Evolutionary conservation across 78 protist genomes (phyloP).

Genomic region (Dictyostelium discoideum): DNA sequence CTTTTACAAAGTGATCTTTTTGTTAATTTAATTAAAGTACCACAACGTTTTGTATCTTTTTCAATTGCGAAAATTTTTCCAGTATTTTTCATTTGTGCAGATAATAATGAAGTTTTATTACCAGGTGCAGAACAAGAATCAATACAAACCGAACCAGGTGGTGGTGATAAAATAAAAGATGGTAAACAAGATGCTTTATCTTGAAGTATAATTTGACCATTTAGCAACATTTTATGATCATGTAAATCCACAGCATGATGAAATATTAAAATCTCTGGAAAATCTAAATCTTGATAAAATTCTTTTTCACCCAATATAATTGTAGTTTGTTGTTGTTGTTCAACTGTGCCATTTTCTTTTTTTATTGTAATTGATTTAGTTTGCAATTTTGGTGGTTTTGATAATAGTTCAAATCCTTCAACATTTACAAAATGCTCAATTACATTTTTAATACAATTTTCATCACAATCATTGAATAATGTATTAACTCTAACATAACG

Average conservation of each 20-base stretch:
- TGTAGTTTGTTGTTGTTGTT: not conserved
- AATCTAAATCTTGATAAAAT: constrained; percentile 72
- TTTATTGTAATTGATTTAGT: not conserved
- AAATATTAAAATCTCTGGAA: constrained; percentile 50
- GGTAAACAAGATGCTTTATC: constrained; percentile 85
- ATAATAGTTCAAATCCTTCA: not conserved
- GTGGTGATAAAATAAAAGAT: constrained; percentile 63
- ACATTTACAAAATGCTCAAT: not conserved
- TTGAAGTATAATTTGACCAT: constrained; percentile 75
- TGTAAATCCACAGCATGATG: constrained; percentile 47
- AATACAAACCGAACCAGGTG: not conserved
- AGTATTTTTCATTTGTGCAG: constrained; percentile 70
- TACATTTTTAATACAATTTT: not conserved
- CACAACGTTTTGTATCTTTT: constrained; percentile 56
- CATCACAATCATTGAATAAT: not conserved
- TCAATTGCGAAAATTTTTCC: constrained; percentile 79
- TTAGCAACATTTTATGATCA: constrained; percentile 42
- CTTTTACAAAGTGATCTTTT: constrained; percentile 77
- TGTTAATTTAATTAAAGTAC: constrained; percentile 52
- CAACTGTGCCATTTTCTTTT: not conserved
- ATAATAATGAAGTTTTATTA: constrained; percentile 64
- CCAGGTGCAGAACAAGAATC: constrained; percentile 84
- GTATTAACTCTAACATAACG: constrained; percentile 79
- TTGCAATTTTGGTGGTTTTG: not conserved
- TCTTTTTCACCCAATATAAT: constrained; percentile 23